Conservation (phyloP, 345 rosid genomes). For the Sisymbrium irio region DNA sequence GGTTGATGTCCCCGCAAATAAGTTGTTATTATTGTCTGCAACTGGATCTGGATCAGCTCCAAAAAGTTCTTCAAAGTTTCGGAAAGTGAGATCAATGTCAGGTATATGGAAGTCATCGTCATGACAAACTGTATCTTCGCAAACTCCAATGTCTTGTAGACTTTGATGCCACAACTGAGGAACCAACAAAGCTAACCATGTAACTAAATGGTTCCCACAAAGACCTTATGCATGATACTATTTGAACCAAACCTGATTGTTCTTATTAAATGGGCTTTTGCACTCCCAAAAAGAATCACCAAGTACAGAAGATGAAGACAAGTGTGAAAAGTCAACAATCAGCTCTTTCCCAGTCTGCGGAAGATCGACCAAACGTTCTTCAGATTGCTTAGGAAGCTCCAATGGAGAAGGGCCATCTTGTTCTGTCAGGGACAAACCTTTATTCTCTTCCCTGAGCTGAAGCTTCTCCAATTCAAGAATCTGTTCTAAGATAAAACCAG, state of each 20-base stretch:
- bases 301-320: constrained; percentile 46
- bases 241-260: constrained; percentile 22
- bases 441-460: constrained; percentile 45
- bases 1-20: not conserved
- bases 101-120: constrained; percentile 73
- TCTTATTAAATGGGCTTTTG: constrained; percentile 48
- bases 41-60: constrained; percentile 54
- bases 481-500: constrained; percentile 56
- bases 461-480: constrained; percentile 66
- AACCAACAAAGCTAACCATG: constrained; percentile 18
- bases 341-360: constrained; percentile 39
- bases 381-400: constrained; percentile 28
- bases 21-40: constrained; percentile 34
- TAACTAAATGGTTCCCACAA: constrained; percentile 32
- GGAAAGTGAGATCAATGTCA: constrained; percentile 72
- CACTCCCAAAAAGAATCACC: constrained; percentile 65
- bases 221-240: constrained; percentile 30
- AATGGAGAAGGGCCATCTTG: constrained; percentile 10
- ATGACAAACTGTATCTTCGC: constrained; percentile 53
- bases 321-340: constrained; percentile 42
- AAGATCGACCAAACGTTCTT: constrained; percentile 29
- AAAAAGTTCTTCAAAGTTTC: constrained; percentile 75
- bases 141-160: constrained; percentile 84
- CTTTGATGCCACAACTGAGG: constrained; percentile 74
- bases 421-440: constrained; percentile 17